Base-by-base conservation (phyloP, 1,284 basidiomycete species). In the Trametes hirsuta region DNA sequence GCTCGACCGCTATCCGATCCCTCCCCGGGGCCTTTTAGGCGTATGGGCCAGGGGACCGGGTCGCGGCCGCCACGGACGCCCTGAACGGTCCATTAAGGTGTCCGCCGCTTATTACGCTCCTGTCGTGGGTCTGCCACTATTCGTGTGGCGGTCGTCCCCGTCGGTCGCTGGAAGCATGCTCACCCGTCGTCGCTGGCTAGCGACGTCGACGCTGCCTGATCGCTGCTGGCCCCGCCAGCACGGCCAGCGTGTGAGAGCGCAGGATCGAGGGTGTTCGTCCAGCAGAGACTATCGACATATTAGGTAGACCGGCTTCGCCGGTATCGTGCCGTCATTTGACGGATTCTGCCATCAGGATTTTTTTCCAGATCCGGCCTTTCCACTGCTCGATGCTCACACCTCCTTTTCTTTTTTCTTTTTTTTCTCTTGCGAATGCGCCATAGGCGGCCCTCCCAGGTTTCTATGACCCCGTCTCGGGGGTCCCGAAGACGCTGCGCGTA, bases 371-470 rank as follows among this genome's bases (percentile, higher is more conserved):
- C 46, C 34, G 35, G 44, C 22, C 18, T 36, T 25, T 39, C 39
- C 30, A 30, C 37, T 30, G 14, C 12, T 15, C n/a, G 1, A n/a
- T 39, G 11, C 18, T 15, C 48, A 25, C 40, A 11, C 39, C 25
- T 40, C 21, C 24, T 25, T 42, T 30, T 47, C 34, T 41, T 41
- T 35, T 37, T 30, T 47, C 50, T 50, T 46, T 18, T 12, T 22
- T 14, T n/a, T 11, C 41, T 11, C 41, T 10, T 45, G 42, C 48
- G n/a, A 15, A 55, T 52, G 42, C 48, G 41, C 40, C 34, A 44
- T 68, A 91, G 88, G 76, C 84, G 56, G 82, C 83, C 40, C 77
- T 93, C 59, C 84, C 89, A 69, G 91, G 90, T 24, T 91, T 93
- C 78, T 84, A 81, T 69, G 90, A 93, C 74, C 90, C 86, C 60